These are phyloP conservation scores for Pestalotiopsis sp. DNA, from an alignment of 2,329 filamentous ascomycete genomes.

Conservation along the genomic window DNA sequence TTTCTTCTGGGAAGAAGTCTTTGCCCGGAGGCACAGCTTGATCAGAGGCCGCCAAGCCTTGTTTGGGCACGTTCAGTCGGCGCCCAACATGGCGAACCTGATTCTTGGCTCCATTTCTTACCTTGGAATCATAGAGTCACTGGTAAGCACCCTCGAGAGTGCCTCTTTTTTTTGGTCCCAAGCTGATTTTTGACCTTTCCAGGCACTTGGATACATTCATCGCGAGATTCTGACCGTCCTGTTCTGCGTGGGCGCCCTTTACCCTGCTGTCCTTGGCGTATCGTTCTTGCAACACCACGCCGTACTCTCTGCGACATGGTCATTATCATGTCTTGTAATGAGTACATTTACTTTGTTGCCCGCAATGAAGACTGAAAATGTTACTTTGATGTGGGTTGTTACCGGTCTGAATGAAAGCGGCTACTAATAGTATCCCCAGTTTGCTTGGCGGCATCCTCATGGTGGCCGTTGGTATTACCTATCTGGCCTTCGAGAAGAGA, in stretches of 20 bases:
- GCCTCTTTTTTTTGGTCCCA: neutral
- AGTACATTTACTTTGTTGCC: conserved; percentile 85
- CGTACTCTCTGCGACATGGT: conserved; percentile 71
- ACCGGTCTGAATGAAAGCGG: conserved; percentile 4
- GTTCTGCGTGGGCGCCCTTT: conserved; percentile 75
- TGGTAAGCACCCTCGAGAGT: conserved; percentile 54
- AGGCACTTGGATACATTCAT: conserved; percentile 92
- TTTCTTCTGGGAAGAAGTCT: conserved; percentile 96
- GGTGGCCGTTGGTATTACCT: conserved; percentile 73
- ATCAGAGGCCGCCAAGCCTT: conserved; percentile 67
- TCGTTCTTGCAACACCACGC: conserved; percentile 71
- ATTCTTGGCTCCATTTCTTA: conserved; percentile 67
- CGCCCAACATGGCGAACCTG: conserved; percentile 60
- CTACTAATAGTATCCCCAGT: conserved; percentile 44
- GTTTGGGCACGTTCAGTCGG: conserved; percentile 68
- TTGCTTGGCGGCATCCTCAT: conserved; percentile 78
- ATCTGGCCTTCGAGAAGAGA: conserved; percentile 77
- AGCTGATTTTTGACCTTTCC: neutral
- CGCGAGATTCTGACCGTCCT: conserved; percentile 83
- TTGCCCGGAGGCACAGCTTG: conserved; percentile 73
- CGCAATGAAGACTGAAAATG: conserved; percentile 81
- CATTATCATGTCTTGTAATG: conserved; percentile 77
- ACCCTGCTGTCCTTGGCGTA: conserved; percentile 75
- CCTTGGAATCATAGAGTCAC: conserved; percentile 74
- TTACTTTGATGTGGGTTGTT: conserved; percentile 43